These are phyloP conservation scores for Xanthoparmelia taractica DNA, from an alignment of 495 filamentous ascomycete genomes.

Conservation along the genomic window DNA sequence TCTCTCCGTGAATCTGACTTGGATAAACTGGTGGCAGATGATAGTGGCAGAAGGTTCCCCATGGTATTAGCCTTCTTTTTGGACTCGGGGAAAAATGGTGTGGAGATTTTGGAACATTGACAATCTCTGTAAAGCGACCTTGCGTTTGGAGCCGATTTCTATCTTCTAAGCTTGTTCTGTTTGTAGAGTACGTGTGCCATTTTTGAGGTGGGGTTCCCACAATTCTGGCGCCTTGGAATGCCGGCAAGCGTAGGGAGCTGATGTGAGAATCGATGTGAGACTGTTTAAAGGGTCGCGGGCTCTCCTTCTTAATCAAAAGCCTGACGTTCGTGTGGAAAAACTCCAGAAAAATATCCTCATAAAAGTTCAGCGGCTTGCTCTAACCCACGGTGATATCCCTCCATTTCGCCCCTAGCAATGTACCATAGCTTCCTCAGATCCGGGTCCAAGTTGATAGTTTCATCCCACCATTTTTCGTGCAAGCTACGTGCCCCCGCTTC, in stretches of 20 bases:
- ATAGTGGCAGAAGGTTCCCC: neutral
- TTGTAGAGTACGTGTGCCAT: neutral
- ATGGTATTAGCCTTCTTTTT: neutral
- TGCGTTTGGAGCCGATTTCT: neutral
- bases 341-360: neutral
- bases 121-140: no score
- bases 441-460: slow-evolving; percentile 1
- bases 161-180: neutral
- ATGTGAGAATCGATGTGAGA: neutral
- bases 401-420: slow-evolving; percentile 19
- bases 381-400: slow-evolving; percentile 6
- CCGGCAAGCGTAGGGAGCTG: neutral
- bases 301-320: neutral
- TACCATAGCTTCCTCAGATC: slow-evolving; percentile 15
- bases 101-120: no score
- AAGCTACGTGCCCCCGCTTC: slow-evolving; percentile 32
- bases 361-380: neutral
- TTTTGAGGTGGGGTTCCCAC: neutral
- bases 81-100: neutral
- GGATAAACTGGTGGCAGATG: neutral
- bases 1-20: neutral
- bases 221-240: neutral
- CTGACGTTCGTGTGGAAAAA: neutral
- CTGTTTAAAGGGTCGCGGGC: neutral
- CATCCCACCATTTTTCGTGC: slow-evolving; percentile 40